A percentile compares a stretch with the other conserved stretches of the same genome.
phyloP scores from a whole-genome alignment of 306 rosid genomes.

The Cicer cuneatum region DNA sequence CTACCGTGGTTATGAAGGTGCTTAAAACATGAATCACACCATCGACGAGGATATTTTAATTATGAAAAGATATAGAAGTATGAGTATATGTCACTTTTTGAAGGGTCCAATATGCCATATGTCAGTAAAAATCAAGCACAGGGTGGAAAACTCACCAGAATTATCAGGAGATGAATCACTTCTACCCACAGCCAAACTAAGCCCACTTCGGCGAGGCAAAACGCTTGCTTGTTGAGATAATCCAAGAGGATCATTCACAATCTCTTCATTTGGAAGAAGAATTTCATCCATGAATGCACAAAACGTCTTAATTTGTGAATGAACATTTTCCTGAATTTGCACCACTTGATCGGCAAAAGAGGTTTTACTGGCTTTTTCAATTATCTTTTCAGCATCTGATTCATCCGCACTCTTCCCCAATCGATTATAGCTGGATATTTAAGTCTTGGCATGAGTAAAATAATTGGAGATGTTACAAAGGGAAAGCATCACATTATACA shows the following conservation, averaged over 20 bases:
- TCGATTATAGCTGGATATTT: conserved; percentile 68
- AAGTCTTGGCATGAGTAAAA: conserved; percentile 53
- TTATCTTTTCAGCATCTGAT: conserved; percentile 70
- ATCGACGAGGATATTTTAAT: not conserved
- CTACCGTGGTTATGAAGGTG: not conserved
- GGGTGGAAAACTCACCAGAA: conserved; percentile 54
- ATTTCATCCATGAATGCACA: conserved; percentile 73
- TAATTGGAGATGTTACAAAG: conserved; percentile 12
- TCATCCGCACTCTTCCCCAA: conserved; percentile 74
- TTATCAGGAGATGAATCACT: conserved; percentile 42
- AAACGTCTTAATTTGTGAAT: conserved; percentile 64
- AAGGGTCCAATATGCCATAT: conserved; percentile 17
- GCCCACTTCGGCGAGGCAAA: conserved; percentile 72
- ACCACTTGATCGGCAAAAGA: conserved; percentile 72
- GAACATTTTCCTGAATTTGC: conserved; percentile 87
- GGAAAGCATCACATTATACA: conserved; percentile 15
- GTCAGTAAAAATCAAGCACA: conserved; percentile 12
- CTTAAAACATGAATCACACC: conserved; percentile 8
- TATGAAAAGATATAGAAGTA: conserved; percentile 7
- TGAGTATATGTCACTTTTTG: conserved; percentile 16
- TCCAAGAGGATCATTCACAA: conserved; percentile 45
- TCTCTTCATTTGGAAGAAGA: conserved; percentile 63
- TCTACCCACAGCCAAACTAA: conserved; percentile 79
- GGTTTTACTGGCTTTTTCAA: conserved; percentile 75
- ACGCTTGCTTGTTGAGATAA: conserved; percentile 47